Conservation (phyloP, 371 early-diverging fungal genomes). For the Actinomucor elegans region DNA sequence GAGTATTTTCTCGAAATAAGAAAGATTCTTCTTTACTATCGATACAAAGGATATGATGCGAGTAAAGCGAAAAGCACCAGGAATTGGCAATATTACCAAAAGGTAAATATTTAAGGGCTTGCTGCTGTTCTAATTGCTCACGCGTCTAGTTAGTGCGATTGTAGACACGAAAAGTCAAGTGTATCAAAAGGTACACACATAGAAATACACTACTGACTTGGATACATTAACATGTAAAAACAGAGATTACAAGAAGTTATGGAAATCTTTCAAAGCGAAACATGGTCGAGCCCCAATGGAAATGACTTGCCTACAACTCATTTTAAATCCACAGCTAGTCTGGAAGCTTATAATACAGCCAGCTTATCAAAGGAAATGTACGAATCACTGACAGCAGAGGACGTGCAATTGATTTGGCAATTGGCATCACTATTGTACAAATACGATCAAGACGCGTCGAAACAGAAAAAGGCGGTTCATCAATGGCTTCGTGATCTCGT, state of each 20-base stretch:
- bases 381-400: too few relatives aligned
- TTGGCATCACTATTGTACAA: background rate
- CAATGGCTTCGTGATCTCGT: slow-evolving; percentile 16
- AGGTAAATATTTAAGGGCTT: too few relatives aligned
- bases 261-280: slow-evolving; percentile 9
- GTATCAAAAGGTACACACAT: background rate
- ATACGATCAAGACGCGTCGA: background rate
- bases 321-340: background rate
- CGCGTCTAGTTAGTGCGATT: background rate
- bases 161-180: slow-evolving; percentile 1
- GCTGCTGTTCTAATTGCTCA: too few relatives aligned
- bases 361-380: background rate
- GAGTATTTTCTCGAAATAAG: too few relatives aligned
- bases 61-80: too few relatives aligned
- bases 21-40: too few relatives aligned
- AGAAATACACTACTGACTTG: background rate
- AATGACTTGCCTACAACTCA: slow-evolving; percentile 1
- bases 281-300: background rate
- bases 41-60: too few relatives aligned
- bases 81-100: too few relatives aligned
- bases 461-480: too few relatives aligned
- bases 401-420: slow-evolving; percentile 11
- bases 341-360: slow-evolving; percentile 2
- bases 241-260: slow-evolving; percentile 12
- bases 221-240: background rate